These are phyloP conservation scores for Dryadomyces quercus-mongolicae DNA, from an alignment of 2,329 filamentous ascomycete genomes.

Conservation along the genomic window DNA sequence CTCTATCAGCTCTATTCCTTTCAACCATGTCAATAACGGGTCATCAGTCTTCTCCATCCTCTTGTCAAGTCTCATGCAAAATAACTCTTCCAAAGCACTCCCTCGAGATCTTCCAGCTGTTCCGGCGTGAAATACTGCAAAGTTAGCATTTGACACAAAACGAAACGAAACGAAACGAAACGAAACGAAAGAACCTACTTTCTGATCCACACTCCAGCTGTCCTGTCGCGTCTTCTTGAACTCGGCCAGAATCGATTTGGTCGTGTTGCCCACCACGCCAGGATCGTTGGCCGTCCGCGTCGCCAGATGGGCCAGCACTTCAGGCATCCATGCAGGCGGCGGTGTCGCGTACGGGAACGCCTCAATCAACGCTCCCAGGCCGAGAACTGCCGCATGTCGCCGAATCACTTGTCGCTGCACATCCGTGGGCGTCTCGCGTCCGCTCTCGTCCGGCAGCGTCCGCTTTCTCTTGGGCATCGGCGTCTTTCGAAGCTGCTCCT, in stretches of 20 bases:
- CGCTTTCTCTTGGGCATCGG: conserved; percentile 68
- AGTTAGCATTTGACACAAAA: conserved; percentile 10
- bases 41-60: background rate
- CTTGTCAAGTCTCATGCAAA: conserved; percentile 51
- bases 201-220: conserved; percentile 96
- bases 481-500: conserved; percentile 63
- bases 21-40: too few relatives aligned
- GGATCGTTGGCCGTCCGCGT: conserved; percentile 77
- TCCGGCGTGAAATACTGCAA: conserved; percentile 73
- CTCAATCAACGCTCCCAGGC: conserved; percentile 80
- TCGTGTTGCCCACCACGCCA: conserved; percentile 88
- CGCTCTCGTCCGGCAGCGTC: conserved; percentile 16
- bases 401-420: conserved; percentile 66
- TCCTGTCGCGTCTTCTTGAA: conserved; percentile 99
- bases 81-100: conserved; percentile 98
- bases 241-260: conserved; percentile 85
- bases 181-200: conserved; percentile 46
- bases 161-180: background rate
- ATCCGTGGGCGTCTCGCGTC: conserved; percentile 34
- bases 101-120: conserved; percentile 88
- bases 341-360: conserved; percentile 95
- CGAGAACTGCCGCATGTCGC: conserved; percentile 82
- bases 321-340: conserved; percentile 87
- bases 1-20: background rate
- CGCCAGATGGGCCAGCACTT: conserved; percentile 76